phyloP scores from a whole-genome alignment of 805 yeast genomes.

The Yarrowia osloensis region DNA sequence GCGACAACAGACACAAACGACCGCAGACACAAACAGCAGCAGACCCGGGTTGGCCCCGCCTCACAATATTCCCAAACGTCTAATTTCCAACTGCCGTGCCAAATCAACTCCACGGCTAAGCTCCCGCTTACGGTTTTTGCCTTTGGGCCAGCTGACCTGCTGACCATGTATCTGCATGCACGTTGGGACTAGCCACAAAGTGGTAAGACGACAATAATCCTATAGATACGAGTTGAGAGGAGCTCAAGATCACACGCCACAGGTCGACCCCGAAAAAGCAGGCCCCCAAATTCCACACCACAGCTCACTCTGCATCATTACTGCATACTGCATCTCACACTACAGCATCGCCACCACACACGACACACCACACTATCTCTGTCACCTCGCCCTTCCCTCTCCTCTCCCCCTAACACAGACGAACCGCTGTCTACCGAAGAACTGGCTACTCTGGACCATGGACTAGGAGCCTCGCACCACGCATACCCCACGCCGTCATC shows the following conservation, averaged over 20 bases:
- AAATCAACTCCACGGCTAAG: not conserved
- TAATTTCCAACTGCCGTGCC: too few relatives aligned
- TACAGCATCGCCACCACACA: not conserved
- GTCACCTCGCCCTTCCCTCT: not conserved
- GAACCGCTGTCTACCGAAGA: conserved; percentile 27
- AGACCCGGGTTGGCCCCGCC: too few relatives aligned
- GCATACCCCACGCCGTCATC: conserved; percentile 2
- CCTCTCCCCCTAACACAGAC: conserved; percentile 19
- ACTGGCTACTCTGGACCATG: conserved; percentile 27
- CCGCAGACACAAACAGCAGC: too few relatives aligned
- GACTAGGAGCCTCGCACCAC: conserved; percentile 26
- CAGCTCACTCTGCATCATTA: not conserved
- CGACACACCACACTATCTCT: too few relatives aligned
- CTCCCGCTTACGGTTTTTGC: conserved; percentile 17
- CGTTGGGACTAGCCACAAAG: conserved; percentile 15
- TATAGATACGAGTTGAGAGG: not conserved
- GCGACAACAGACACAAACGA: too few relatives aligned
- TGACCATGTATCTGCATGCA: conserved; percentile 14
- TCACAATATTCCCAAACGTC: too few relatives aligned
- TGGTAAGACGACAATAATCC: not conserved
- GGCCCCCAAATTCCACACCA: not conserved
- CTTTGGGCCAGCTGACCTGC: conserved; percentile 18
- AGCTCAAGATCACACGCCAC: not conserved
- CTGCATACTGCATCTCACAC: not conserved
- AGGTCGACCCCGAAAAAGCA: not conserved